Percentiles rank a stretch among this genome's conserved stretches.
Evolutionary conservation across 202 grass and related monocot species (phyloP).

Genomic region (Saccharum hybrid): DNA sequence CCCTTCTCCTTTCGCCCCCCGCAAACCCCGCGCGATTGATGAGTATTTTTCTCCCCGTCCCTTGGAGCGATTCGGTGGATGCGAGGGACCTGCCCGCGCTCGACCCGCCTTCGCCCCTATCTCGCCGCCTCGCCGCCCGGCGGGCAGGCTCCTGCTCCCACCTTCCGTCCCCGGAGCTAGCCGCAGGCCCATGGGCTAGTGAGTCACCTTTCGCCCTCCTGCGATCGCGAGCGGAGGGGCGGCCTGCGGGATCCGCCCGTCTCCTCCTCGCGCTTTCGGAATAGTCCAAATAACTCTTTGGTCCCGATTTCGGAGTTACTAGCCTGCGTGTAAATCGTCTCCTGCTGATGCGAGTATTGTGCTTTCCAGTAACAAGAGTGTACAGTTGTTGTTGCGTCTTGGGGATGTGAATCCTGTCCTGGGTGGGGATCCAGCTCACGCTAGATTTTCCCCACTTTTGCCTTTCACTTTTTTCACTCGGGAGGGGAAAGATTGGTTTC

Average conservation of each 20-base stretch:
- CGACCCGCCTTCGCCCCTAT: slow-evolving; percentile 30
- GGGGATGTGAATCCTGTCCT: slow-evolving; percentile 26
- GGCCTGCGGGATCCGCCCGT: slow-evolving; percentile 27
- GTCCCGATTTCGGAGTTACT: neutral
- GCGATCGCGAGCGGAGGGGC: slow-evolving; percentile 39
- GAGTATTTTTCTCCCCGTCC: slow-evolving; percentile 49
- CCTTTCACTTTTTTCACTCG: neutral
- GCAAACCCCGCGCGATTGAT: slow-evolving; percentile 46
- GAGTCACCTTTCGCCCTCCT: neutral
- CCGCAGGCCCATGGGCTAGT: slow-evolving; percentile 48
- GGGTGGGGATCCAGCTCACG: neutral
- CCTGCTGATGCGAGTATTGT: slow-evolving; percentile 11
- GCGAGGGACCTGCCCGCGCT: slow-evolving; percentile 43
- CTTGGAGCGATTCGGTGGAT: slow-evolving; percentile 48
- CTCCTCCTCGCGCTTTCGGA: slow-evolving; percentile 7
- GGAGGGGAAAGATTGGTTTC: neutral
- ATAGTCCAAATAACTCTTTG: neutral
- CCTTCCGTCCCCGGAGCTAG: slow-evolving; percentile 32
- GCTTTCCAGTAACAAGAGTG: neutral
- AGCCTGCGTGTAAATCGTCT: neutral
- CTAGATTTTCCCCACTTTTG: slow-evolving; percentile 6
- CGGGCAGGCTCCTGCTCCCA: slow-evolving; percentile 21
- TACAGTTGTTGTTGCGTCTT: slow-evolving; percentile 6
- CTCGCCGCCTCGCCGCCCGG: slow-evolving; percentile 21
- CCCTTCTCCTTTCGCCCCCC: neutral